Conservation (phyloP, 768 basidiomycete genomes). For the Dendrothele bispora region DNA sequence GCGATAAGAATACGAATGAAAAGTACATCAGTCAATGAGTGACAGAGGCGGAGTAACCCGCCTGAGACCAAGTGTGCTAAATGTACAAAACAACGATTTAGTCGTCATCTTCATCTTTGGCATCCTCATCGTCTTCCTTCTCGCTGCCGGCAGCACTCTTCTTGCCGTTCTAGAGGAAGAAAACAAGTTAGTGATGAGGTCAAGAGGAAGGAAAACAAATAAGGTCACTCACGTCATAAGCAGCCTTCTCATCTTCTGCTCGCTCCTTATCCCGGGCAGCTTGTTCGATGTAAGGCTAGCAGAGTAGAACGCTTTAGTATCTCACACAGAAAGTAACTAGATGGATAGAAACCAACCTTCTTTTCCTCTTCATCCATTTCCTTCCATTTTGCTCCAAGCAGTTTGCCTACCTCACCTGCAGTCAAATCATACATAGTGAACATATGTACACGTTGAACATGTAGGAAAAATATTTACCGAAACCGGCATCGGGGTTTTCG, state of each 20-base stretch:
- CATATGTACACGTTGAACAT: conserved; percentile 11
- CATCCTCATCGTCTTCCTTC: conserved; percentile 6
- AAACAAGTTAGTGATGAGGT: conserved; percentile 5
- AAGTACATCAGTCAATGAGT: not conserved
- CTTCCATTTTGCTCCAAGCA: conserved; percentile 97
- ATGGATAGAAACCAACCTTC: conserved; percentile 54
- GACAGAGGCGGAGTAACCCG: not conserved
- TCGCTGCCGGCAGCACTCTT: conserved; percentile 7
- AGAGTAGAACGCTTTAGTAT: conserved; percentile 14
- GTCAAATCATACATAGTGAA: not conserved
- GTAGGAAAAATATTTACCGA: conserved; percentile 54
- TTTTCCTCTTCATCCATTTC: conserved; percentile 89
- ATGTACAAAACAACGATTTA: not conserved
- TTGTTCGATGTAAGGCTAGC: conserved; percentile 85
- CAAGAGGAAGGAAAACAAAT: not conserved
- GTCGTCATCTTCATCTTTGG: conserved; percentile 4
- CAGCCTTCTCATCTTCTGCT: conserved; percentile 77
- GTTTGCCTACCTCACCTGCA: conserved; percentile 88
- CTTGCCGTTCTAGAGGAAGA: conserved; percentile 16
- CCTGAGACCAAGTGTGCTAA: not conserved
- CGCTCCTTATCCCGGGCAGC: conserved; percentile 86
- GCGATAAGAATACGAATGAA: not conserved
- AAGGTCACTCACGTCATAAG: conserved; percentile 40
- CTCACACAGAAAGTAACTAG: conserved; percentile 1
- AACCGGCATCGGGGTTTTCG: conserved; percentile 93